phyloP scores from a whole-genome alignment of 176 grass and related monocot genomes.

The Oryza nivara region DNA sequence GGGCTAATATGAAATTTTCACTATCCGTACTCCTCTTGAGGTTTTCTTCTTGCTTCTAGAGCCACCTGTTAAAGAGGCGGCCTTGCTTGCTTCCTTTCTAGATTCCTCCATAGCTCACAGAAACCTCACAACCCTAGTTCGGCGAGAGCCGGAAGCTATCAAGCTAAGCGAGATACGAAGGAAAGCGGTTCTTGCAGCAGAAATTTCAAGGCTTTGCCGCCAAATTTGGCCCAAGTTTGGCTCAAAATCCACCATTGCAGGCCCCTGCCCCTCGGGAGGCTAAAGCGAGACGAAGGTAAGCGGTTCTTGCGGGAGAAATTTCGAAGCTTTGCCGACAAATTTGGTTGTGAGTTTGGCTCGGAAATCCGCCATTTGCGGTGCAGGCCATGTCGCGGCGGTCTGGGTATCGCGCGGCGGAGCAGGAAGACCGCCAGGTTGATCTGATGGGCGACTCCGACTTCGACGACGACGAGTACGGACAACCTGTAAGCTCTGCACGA shows the following conservation, averaged over 20 bases:
- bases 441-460: slow-evolving; percentile 51
- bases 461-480: slow-evolving; percentile 68
- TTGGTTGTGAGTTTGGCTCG: not conserved
- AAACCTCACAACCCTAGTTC: slow-evolving; percentile 14
- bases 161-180: not conserved
- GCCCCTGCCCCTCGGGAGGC: not conserved
- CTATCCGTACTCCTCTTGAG: not conserved
- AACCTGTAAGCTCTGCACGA: slow-evolving; percentile 51
- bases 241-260: not conserved
- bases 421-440: slow-evolving; percentile 37
- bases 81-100: not conserved
- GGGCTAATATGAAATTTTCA: not conserved
- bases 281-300: not conserved
- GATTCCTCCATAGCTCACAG: slow-evolving; percentile 9
- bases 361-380: not conserved
- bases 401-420: slow-evolving; percentile 51
- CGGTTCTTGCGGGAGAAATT: not conserved
- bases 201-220: not conserved
- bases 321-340: not conserved
- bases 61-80: not conserved
- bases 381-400: slow-evolving; percentile 55
- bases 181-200: not conserved
- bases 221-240: not conserved
- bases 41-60: not conserved
- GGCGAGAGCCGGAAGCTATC: not conserved